These are phyloP conservation scores for Conticribra weissflogii DNA, from an alignment of 108 stramenopile genomes.

Conservation along the genomic window DNA sequence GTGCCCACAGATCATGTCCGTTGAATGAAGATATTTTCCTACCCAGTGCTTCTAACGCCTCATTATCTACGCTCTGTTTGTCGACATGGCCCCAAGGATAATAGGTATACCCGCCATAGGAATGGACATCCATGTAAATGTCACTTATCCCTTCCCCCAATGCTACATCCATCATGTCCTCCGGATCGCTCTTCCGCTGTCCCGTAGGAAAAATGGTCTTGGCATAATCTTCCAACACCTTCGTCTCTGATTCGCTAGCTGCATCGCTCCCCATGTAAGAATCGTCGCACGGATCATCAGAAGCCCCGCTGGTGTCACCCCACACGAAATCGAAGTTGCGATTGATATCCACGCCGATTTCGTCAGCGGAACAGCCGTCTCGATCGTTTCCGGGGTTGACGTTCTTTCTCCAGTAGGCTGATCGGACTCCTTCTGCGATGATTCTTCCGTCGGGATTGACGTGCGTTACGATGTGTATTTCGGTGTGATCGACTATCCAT, in stretches of 20 bases:
- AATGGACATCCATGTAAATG: constrained; percentile 59
- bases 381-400: constrained; percentile 17
- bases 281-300: constrained; percentile 36
- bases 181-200: constrained; percentile 44
- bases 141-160: constrained; percentile 39
- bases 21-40: constrained; percentile 43
- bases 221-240: constrained; percentile 53
- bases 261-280: constrained; percentile 44
- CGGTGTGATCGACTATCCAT: constrained; percentile 37
- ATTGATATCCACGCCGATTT: constrained; percentile 62
- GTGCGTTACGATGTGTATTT: constrained; percentile 37
- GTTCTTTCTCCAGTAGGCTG: constrained; percentile 51
- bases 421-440: constrained; percentile 22
- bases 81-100: constrained; percentile 56
- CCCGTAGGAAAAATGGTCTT: constrained; percentile 39
- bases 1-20: constrained; percentile 27
- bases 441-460: constrained; percentile 47
- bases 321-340: constrained; percentile 65
- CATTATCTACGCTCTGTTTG: constrained; percentile 6
- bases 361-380: constrained; percentile 9
- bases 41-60: constrained; percentile 27
- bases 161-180: constrained; percentile 16
- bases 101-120: constrained; percentile 46
- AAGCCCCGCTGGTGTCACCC: constrained; percentile 49
- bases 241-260: constrained; percentile 56